A percentile compares a stretch with the other conserved stretches of the same genome.
Conservation (phyloP, 192 early-diverging fungal species). For the Dissophora ornata region DNA sequence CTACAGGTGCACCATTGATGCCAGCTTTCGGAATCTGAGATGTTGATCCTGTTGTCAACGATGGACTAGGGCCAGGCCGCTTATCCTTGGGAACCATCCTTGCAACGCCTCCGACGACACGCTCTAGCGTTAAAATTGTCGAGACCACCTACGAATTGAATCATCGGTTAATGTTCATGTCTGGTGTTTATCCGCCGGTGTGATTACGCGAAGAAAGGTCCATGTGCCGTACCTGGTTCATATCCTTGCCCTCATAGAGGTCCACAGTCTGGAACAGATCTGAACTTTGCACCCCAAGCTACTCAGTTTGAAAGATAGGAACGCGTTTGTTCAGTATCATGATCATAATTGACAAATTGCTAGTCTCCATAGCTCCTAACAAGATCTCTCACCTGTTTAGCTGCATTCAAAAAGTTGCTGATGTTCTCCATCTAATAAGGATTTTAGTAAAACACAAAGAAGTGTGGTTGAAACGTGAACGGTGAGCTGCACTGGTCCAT, state of each 20-base stretch:
- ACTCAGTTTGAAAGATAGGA: background rate
- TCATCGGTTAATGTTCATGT: too few species aligned
- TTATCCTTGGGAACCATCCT: constrained; percentile 37
- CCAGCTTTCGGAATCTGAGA: constrained; percentile 4
- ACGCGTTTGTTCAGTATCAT: background rate
- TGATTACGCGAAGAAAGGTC: background rate
- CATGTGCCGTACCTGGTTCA: constrained; percentile 60
- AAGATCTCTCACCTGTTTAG: constrained; percentile 60
- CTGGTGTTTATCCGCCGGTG: too few species aligned
- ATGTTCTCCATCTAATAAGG: constrained; percentile 85
- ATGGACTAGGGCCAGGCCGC: constrained; percentile 36
- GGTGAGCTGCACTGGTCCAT: too few species aligned
- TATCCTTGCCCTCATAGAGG: constrained; percentile 84
- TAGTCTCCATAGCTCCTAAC: too few species aligned
- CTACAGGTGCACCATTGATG: constrained; percentile 2
- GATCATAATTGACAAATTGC: background rate
- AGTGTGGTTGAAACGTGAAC: too few species aligned
- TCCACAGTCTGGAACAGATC: constrained; percentile 87
- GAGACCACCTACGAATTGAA: constrained; percentile 69
- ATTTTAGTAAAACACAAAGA: too few species aligned
- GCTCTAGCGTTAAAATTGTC: constrained; percentile 78
- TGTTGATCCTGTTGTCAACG: constrained; percentile 20
- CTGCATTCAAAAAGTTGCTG: constrained; percentile 77
- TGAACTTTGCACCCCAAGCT: constrained; percentile 77
- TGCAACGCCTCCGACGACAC: constrained; percentile 62